phyloP scores from a whole-genome alignment of 495 filamentous ascomycete species.

The Lasiosphaeria hispida region DNA sequence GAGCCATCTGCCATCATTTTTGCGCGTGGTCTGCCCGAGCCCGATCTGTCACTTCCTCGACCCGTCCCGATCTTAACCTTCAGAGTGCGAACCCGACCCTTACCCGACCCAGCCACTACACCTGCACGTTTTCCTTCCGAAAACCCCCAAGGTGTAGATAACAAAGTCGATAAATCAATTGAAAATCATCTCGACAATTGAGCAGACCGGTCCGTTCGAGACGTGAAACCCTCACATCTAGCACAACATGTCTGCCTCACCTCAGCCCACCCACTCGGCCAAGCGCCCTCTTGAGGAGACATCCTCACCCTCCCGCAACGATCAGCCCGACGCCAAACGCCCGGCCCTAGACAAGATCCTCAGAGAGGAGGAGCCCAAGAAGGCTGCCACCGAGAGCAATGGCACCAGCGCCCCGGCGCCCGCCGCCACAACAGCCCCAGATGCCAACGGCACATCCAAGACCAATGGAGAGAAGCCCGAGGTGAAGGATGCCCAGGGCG shows the following conservation, averaged over 20 bases:
- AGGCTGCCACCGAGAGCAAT: slow-evolving; percentile 39
- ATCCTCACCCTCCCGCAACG: slow-evolving; percentile 87
- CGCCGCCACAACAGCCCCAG: slow-evolving; percentile 16
- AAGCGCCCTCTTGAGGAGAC: slow-evolving; percentile 97
- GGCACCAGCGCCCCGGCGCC: slow-evolving; percentile 31
- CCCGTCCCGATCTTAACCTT: slow-evolving; percentile 17
- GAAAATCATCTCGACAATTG: slow-evolving; percentile 51
- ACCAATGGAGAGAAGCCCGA: slow-evolving; percentile 56
- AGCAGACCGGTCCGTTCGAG: slow-evolving; percentile 20
- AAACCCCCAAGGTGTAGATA: slow-evolving; percentile 83
- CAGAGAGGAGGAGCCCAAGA: slow-evolving; percentile 48
- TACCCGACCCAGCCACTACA: slow-evolving; percentile 51
- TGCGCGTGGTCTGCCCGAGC: slow-evolving; percentile 15
- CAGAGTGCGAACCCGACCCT: slow-evolving; percentile 30
- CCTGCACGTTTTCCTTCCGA: slow-evolving; percentile 88
- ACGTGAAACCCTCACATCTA: slow-evolving; percentile 33
- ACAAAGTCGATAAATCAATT: slow-evolving; percentile 37
- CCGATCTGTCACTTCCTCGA: slow-evolving; percentile 26
- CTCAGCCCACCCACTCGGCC: slow-evolving; percentile 55
- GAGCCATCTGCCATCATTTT: slow-evolving; percentile 19
- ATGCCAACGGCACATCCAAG: slow-evolving; percentile 44
- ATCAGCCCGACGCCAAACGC: slow-evolving; percentile 96
- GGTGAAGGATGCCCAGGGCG: slow-evolving; percentile 57
- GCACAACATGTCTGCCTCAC: slow-evolving; percentile 54
- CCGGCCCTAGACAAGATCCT: slow-evolving; percentile 91